phyloP scores from a whole-genome alignment of 208 protist species.

The Crithidia sp. region DNA sequence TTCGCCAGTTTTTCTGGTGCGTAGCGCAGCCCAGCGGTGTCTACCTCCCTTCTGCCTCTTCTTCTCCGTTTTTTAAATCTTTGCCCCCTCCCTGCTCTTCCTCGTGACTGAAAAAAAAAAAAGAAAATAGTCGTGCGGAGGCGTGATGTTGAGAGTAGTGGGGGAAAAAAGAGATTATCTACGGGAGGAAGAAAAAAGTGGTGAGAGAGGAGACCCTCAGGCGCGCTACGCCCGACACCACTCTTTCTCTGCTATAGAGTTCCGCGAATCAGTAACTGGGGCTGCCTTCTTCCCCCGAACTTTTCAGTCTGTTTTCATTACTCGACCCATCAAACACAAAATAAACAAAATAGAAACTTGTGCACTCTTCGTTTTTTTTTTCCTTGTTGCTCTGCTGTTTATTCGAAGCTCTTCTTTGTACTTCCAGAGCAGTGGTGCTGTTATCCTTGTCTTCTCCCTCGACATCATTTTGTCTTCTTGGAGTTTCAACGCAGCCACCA shows the following conservation, averaged over 20 bases:
- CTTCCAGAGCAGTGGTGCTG: too few species aligned
- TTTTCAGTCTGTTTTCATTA: conserved; percentile 21
- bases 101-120: not conserved
- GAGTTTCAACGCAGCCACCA: not conserved
- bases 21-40: not conserved
- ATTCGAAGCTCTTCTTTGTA: too few species aligned
- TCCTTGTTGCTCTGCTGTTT: not conserved
- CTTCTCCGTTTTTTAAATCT: not conserved
- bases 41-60: not conserved
- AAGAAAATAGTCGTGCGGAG: not conserved
- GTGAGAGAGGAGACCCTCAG: not conserved
- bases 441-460: too few species aligned
- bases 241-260: conserved; percentile 52
- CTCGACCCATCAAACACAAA: not conserved
- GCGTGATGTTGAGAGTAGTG: too few species aligned
- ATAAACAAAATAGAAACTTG: not conserved
- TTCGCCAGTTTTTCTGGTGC: conserved; percentile 30
- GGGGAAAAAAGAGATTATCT: not conserved
- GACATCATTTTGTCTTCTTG: too few species aligned
- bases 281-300: conserved; percentile 75
- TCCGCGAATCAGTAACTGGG: conserved; percentile 45
- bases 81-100: not conserved
- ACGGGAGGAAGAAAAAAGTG: not conserved
- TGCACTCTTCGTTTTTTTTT: conserved; percentile 2
- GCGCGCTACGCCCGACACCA: conserved; percentile 51